phyloP scores from a whole-genome alignment of 306 rosid genomes.

The Dicorynia guianensis region DNA sequence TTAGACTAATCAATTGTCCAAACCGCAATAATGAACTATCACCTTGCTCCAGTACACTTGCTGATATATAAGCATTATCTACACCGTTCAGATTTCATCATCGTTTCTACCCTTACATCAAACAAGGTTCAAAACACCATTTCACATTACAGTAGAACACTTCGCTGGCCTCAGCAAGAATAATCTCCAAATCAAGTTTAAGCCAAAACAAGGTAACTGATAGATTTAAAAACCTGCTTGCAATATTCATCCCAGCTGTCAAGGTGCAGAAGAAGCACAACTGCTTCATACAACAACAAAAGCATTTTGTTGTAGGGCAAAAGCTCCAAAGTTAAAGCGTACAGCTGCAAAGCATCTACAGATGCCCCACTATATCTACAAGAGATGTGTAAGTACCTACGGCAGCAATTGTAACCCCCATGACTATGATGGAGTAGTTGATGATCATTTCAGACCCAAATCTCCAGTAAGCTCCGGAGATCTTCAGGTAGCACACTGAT shows the following conservation, averaged over 20 bases:
- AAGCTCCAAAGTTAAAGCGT: too few species aligned
- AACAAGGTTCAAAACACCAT: too few species aligned
- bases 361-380: conserved; percentile 31
- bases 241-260: neutral
- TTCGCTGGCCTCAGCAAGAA: too few species aligned
- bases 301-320: too few species aligned
- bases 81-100: too few species aligned
- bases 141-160: too few species aligned
- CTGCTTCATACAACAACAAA: neutral
- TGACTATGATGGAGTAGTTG: conserved; percentile 27
- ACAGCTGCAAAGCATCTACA: neutral
- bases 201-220: neutral
- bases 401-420: conserved; percentile 43
- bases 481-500: conserved; percentile 61
- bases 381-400: conserved; percentile 57
- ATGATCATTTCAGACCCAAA: conserved; percentile 37
- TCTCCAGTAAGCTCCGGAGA: conserved; percentile 44
- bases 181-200: neutral
- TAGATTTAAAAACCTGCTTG: neutral
- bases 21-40: too few species aligned
- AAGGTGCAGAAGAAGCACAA: neutral
- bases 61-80: too few species aligned
- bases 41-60: too few species aligned
- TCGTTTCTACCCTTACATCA: too few species aligned
- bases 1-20: too few species aligned